Percentiles rank a stretch among this genome's conserved stretches.
Evolutionary conservation across 805 yeast species (phyloP).

Genomic region (Nakazawaea ernobii): DNA sequence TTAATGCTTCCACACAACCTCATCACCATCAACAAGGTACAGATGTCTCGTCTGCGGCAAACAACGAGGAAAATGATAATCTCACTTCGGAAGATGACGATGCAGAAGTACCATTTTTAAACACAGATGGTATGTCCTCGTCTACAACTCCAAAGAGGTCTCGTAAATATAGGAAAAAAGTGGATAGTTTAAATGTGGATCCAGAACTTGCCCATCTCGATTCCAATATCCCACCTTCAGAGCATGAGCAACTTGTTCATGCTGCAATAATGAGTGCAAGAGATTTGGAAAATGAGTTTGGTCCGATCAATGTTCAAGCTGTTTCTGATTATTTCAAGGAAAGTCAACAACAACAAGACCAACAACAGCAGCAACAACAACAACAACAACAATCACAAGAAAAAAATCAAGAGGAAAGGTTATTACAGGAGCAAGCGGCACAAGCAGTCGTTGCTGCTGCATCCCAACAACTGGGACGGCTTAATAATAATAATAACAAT

Average conservation of each 20-base stretch:
- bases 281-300: slow-evolving; percentile 45
- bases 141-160: slow-evolving; percentile 2
- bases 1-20: slow-evolving; percentile 6
- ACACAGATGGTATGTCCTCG: slow-evolving; percentile 17
- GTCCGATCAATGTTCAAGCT: slow-evolving; percentile 20
- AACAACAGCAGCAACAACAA: slow-evolving; percentile 2
- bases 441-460: slow-evolving; percentile 17
- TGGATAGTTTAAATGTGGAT: slow-evolving; percentile 37
- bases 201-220: slow-evolving; percentile 52
- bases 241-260: slow-evolving; percentile 58
- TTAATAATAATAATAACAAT: background rate
- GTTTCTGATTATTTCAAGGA: slow-evolving; percentile 22
- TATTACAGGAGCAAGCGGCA: slow-evolving; percentile 12
- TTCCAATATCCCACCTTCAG: slow-evolving; percentile 31
- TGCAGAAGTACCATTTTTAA: slow-evolving; percentile 18
- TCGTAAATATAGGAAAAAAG: slow-evolving; percentile 4
- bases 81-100: slow-evolving; percentile 18
- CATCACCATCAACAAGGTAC: slow-evolving; percentile 5
- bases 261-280: slow-evolving; percentile 69
- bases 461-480: slow-evolving; percentile 12
- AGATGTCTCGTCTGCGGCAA: background rate
- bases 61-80: slow-evolving; percentile 2
- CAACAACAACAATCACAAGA: slow-evolving; percentile 8
- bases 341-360: slow-evolving; percentile 11
- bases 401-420: background rate